phyloP scores from a whole-genome alignment of 2,329 filamentous ascomycete species.

The Colletotrichum lupini region DNA sequence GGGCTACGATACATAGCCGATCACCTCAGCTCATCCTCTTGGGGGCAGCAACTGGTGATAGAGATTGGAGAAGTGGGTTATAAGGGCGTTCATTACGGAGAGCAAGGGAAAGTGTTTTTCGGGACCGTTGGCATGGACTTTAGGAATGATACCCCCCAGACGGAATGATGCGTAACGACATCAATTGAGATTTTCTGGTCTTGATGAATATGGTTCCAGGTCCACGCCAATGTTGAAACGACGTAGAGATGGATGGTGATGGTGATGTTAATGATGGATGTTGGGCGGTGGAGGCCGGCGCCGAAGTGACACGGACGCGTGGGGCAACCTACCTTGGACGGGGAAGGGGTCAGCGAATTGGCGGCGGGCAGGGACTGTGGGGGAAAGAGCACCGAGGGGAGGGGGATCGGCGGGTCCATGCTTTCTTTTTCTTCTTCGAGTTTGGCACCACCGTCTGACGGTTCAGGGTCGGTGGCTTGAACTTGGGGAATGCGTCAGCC shows the following conservation, averaged over 20 bases:
- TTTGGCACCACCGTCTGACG: background rate
- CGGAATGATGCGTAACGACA: background rate
- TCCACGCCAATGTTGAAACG: too few relatives aligned
- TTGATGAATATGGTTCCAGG: background rate
- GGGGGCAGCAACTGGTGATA: background rate
- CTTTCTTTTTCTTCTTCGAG: background rate
- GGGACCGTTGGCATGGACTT: background rate
- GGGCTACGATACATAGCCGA: too few relatives aligned
- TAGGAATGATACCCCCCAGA: background rate
- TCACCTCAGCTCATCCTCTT: background rate
- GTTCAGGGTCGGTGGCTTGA: background rate
- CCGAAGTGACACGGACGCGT: slow-evolving; percentile 11
- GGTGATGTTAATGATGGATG: too few relatives aligned
- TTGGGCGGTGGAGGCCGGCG: background rate
- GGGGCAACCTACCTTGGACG: background rate
- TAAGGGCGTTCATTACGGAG: background rate
- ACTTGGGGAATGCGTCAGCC: background rate
- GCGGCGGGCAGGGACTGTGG: background rate
- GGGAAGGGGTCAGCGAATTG: background rate
- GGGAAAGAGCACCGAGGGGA: slow-evolving; percentile 12
- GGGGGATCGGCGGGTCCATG: slow-evolving; percentile 32
- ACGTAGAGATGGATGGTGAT: too few relatives aligned
- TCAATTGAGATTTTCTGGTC: background rate
- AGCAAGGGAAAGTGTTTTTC: background rate
- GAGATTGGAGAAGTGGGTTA: background rate